Evolutionary conservation across 2,329 filamentous ascomycete species (phyloP).

Genomic region (Xylariaceae sp.): DNA sequence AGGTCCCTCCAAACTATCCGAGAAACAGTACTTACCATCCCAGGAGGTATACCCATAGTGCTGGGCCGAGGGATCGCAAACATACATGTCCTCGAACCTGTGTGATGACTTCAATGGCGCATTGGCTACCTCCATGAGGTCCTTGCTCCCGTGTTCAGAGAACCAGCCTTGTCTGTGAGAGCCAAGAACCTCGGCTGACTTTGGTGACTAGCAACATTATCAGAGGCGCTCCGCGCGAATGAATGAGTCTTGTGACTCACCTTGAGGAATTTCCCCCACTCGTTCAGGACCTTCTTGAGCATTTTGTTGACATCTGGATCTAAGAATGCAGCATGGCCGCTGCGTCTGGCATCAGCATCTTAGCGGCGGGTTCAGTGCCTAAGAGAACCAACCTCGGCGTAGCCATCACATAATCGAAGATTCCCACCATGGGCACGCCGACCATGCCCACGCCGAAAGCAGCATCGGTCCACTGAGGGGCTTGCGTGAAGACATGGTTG

Average conservation of each 20-base stretch:
- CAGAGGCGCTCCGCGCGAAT: not conserved
- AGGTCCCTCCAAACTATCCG: not conserved
- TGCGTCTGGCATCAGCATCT: slow-evolving; percentile 12
- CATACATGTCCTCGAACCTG: slow-evolving; percentile 62
- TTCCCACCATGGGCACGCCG: slow-evolving; percentile 55
- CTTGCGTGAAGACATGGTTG: slow-evolving; percentile 59
- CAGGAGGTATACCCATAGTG: slow-evolving; percentile 61
- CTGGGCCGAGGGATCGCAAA: slow-evolving; percentile 57
- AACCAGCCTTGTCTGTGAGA: slow-evolving; percentile 56
- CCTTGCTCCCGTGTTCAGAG: slow-evolving; percentile 48
- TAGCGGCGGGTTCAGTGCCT: not conserved
- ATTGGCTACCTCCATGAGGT: slow-evolving; percentile 57
- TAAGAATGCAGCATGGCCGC: slow-evolving; percentile 57
- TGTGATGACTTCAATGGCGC: slow-evolving; percentile 44
- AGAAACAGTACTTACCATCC: slow-evolving; percentile 47
- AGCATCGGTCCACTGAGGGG: slow-evolving; percentile 57
- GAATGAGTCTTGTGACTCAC: slow-evolving; percentile 32
- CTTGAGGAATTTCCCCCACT: slow-evolving; percentile 58
- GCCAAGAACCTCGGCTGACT: slow-evolving; percentile 56
- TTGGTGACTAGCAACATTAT: slow-evolving; percentile 44
- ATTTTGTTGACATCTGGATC: slow-evolving; percentile 58
- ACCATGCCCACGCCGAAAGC: slow-evolving; percentile 56
- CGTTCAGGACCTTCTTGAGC: slow-evolving; percentile 58
- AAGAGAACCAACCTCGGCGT: slow-evolving; percentile 47
- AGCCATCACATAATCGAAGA: slow-evolving; percentile 61